These are phyloP conservation scores for Vigna hirtella DNA, from an alignment of 306 rosid species.

Conservation along the genomic window DNA sequence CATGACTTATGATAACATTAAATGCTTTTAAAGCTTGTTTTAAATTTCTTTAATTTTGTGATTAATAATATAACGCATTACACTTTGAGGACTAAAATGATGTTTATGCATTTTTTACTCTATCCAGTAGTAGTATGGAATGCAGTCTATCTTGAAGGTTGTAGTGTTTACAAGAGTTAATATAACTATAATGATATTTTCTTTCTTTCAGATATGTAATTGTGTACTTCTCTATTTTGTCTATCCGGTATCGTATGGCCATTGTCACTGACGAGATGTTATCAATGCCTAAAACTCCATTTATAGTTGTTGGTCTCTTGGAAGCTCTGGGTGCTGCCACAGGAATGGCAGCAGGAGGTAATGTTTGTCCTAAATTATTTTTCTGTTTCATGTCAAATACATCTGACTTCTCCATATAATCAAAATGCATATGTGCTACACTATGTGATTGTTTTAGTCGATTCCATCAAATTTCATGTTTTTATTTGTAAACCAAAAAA, in stretches of 20 bases:
- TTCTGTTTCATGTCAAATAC: constrained; percentile 22
- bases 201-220: constrained; percentile 75
- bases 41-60: background rate
- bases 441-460: background rate
- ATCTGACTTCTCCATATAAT: constrained; percentile 7
- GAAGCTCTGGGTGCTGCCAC: constrained; percentile 96
- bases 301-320: constrained; percentile 85
- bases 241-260: constrained; percentile 74
- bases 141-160: constrained; percentile 6
- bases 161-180: constrained; percentile 18
- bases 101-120: background rate
- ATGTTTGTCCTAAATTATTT: constrained; percentile 29
- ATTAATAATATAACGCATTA: too few species aligned
- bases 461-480: constrained; percentile 12
- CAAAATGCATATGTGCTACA: constrained; percentile 25
- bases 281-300: constrained; percentile 79
- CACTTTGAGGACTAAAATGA: background rate
- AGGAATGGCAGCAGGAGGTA: constrained; percentile 98
- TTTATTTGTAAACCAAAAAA: constrained; percentile 18
- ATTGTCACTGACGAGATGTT: constrained; percentile 91
- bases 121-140: background rate
- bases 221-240: constrained; percentile 81
- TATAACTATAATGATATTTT: constrained; percentile 25
- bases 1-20: too few species aligned
- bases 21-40: background rate